Base-by-base conservation (phyloP, 805 yeast genomes). In the Zygosaccharomyces bailii region DNA sequence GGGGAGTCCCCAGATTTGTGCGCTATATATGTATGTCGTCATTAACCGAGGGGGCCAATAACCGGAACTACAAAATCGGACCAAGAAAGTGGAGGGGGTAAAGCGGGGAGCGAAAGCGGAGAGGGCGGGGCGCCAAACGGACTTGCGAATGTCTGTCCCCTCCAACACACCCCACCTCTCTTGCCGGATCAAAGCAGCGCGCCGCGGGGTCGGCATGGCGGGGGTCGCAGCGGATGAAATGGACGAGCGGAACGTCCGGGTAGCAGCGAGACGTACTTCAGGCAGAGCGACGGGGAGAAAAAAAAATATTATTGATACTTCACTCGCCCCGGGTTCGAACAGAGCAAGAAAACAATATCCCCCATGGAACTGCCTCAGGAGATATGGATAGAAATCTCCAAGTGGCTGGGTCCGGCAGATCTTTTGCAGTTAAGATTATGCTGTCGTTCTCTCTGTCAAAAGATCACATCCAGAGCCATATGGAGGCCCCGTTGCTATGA, bases 401-500 rank as follows among this genome's bases (percentile, higher is more conserved):
- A 34, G 14, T 33, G 37, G 34, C 34, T 53, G 27, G 40, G 19
- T 7, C 21, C 37, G 13, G 33, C 38, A 19, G 59, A 55, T 24
- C 36, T 53, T n/a, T 27, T 50, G 17, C 39, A 34, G n/a, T 37
- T 55, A 8, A 37, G 54, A 27, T 18, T 44, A 8, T 45, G 49
- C 27, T 48, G 43, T 14, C 47, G 34, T 23, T 7, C 32, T 29
- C 39, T 55, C 35, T 42, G 46, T 29, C 24, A 33, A 5, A 43
- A 30, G 21, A 37, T 52, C 16, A 34, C 43, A 17, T 41, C 47
- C 8, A 35, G 44, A 13, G 39, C 45, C 19, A 37, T 52, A 5
- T 55, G 59, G 59, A 49, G 32, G 24, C 41, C 48, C 10, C 43
- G 45, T 33, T 55, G 57, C 29, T 41, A 41, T 16, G 36, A 40